phyloP scores from a whole-genome alignment of 2,329 filamentous ascomycete genomes.

The Sporothrix globosa region DNA sequence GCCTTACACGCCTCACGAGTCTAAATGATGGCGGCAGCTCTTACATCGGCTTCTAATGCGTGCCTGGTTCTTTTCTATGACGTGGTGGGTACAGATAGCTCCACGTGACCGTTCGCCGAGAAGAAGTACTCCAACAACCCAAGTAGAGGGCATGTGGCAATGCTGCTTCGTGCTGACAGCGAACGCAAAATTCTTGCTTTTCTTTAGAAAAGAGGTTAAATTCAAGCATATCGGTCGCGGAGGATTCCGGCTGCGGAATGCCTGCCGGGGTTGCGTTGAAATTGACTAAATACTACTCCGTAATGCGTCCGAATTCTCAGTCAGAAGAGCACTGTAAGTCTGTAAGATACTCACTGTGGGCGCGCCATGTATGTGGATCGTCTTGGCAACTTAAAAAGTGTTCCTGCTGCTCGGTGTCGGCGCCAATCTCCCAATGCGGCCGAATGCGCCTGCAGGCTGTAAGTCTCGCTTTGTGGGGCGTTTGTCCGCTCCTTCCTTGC shows the following conservation, averaged over 20 bases:
- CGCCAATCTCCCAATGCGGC: background rate
- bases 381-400: conserved; percentile 5
- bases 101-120: too few relatives aligned
- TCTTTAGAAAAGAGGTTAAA: background rate
- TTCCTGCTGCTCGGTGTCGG: conserved; percentile 20
- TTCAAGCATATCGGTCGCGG: conserved; percentile 5
- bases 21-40: background rate
- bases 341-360: too few relatives aligned
- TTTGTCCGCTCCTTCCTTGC: background rate
- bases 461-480: background rate
- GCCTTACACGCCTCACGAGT: too few relatives aligned
- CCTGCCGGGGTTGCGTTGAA: background rate
- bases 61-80: too few relatives aligned
- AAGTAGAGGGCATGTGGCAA: too few relatives aligned
- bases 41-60: too few relatives aligned
- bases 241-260: conserved; percentile 16
- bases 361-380: background rate
- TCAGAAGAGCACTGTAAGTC: too few relatives aligned
- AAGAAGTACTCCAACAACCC: too few relatives aligned
- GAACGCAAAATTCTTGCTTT: background rate
- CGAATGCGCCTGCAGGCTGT: background rate
- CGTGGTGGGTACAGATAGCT: too few relatives aligned
- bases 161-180: background rate
- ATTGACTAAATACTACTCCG: too few relatives aligned
- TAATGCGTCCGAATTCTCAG: too few relatives aligned